Evolutionary conservation across 768 basidiomycete genomes (phyloP), one percentile per base, ranked within the genome.

Genomic region (Trametes sanguinea): DNA sequence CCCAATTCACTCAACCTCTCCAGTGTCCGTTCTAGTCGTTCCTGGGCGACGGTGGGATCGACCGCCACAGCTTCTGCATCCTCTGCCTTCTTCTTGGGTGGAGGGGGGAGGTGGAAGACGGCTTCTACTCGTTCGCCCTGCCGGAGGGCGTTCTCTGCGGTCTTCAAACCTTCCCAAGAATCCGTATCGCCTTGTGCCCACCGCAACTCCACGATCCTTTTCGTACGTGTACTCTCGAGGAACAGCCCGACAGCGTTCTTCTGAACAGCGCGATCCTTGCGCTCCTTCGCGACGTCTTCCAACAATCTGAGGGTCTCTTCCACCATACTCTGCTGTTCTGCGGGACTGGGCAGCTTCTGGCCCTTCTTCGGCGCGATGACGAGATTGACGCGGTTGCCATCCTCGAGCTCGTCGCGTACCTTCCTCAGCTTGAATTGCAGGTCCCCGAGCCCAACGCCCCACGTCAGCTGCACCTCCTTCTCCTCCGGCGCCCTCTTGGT

Each of bases 401-500:
- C 84, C 66, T 81, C 82, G 57, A 94, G 73, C 42, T 87, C 82
- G 54, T 80, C 76, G 53, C 77, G 72, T 22, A 80, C 81, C 71
- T 86, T 87, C 55, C 75, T 77, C 37, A 93, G 61, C 72, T 91
- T 93, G 72, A 88, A 87, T 40, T 77, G 77, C 17, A 87, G 67
- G 67, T 94, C 92, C 6, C 79, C 82, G 33, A 71, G 64, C 6
- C 76, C 83, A 11, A 86, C 81, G 2, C 77, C 78, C 89, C 90
- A 94, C 11, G 86, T 84, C 48, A 94, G 69, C 73, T 89, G 87
- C 4, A 91, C 76, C 75, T 90, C 87, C 76, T 92, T 92, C 56
- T 75, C 69, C 64, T 74, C 75, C 62, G 69, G 70, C 27, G 69
- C 65, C 9, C 58, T 68, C 43, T 16, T 60, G 63, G 69, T 54